phyloP scores from a whole-genome alignment of 2,329 filamentous ascomycete species.

The Neofusicoccum parvum region DNA sequence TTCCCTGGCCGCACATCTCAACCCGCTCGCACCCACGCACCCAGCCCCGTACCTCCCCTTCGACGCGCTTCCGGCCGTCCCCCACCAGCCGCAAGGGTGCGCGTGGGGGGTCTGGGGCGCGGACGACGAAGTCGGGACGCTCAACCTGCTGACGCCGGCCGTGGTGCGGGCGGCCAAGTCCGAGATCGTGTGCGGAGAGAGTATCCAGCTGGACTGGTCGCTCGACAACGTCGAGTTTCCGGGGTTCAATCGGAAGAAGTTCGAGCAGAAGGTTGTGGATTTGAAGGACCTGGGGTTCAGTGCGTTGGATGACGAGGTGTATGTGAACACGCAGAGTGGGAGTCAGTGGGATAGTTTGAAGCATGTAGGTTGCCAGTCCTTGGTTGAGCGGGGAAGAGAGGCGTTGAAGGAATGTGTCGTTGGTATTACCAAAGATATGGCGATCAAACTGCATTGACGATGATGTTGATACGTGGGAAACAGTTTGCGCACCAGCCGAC shows the following conservation, averaged over 20 bases:
- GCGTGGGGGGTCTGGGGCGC: constrained; percentile 37
- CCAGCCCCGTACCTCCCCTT: constrained; percentile 34
- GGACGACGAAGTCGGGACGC: constrained; percentile 21
- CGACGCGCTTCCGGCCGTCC: constrained; percentile 35
- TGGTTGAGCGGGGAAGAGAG: background rate
- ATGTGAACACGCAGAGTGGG: constrained; percentile 33
- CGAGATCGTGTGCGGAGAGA: background rate
- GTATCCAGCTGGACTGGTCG: constrained; percentile 2
- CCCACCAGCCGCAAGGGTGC: constrained; percentile 36
- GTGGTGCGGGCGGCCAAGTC: background rate
- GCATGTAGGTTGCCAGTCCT: background rate
- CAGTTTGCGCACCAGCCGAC: constrained; percentile 3
- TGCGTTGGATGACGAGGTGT: constrained; percentile 34
- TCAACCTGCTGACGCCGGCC: background rate
- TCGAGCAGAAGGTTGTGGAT: constrained; percentile 7
- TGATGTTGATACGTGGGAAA: no score
- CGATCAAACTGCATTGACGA: no score
- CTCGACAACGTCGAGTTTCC: constrained; percentile 5
- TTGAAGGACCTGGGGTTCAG: background rate
- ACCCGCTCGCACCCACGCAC: constrained; percentile 18
- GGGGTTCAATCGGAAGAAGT: background rate
- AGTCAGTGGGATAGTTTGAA: constrained; percentile 5
- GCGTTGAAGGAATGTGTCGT: background rate
- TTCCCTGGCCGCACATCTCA: constrained; percentile 23
- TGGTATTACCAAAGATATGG: no score